These are phyloP conservation scores for Vigna hirtella DNA, from an alignment of 306 rosid species.

Conservation along the genomic window DNA sequence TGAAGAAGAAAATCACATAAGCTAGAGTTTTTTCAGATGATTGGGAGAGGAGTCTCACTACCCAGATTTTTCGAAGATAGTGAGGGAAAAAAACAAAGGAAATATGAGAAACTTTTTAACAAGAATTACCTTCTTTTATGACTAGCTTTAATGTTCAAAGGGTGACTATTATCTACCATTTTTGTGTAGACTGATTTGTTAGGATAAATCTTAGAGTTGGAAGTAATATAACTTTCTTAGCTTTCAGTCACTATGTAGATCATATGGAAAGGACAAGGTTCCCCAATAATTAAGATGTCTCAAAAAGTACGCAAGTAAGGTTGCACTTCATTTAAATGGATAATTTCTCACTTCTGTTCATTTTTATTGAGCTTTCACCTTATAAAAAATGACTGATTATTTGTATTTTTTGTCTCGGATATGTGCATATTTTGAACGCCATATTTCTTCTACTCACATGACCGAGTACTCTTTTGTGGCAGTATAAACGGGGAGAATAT, in stretches of 20 bases:
- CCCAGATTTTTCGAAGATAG: too few relatives aligned
- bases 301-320: neutral
- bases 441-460: conserved; percentile 14
- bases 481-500: conserved; percentile 61
- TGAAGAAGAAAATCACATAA: too few relatives aligned
- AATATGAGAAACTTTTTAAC: too few relatives aligned
- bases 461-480: conserved; percentile 33
- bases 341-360: neutral
- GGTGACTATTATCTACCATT: neutral
- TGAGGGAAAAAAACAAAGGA: too few relatives aligned
- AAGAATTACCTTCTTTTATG: neutral
- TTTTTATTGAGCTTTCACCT: neutral
- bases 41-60: too few relatives aligned
- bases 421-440: conserved; percentile 23
- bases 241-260: neutral
- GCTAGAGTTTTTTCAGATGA: too few relatives aligned
- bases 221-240: neutral
- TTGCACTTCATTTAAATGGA: neutral
- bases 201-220: neutral
- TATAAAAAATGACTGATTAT: neutral
- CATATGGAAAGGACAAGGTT: neutral
- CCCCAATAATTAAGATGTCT: neutral
- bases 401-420: conserved; percentile 1
- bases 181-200: conserved; percentile 1
- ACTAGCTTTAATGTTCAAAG: neutral